Evolutionary conservation across 345 rosid species (phyloP), one percentile per base, ranked within the genome.

Genomic region (Eucalyptus regnans): DNA sequence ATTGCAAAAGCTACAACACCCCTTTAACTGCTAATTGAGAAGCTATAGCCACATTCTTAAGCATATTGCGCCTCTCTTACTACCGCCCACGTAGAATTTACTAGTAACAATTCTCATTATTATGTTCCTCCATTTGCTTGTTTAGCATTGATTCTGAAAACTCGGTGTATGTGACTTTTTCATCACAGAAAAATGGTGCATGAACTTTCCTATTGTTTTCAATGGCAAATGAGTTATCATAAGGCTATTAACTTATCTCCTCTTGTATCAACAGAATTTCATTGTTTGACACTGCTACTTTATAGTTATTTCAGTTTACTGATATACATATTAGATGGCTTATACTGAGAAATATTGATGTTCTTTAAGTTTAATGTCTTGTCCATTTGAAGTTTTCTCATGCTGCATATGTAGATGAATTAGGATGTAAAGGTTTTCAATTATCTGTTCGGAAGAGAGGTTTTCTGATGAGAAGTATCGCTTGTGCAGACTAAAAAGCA

Each of bases 401-500:
- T 76, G 83, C 83, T 76, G 83, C 27, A 11, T 76, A 76, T 76
- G 29, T 41, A 76, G 83, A 76, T 76, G 83, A 20, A 76, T 46
- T 50, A 52, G 64, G 46, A 18, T 86, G 27, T 50, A 9, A 27
- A 86, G 46, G 11, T 23, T 52, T 49, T 86, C 87, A 37, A n/a
- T 86, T 86, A 50, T 89, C 31, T 14, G 54, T 58, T 23, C 16
- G 20, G 54, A 41, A 52, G 52, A 62, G 49, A 91, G 91, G 43
- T 88, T 86, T 50, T 91, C 89, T 94, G 88, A 90, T 89, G 86
- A 89, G 88, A 89, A 23, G 87, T 91, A 90, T 90, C 52, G 85
- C 66, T 71, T 91, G 64, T 93, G 91, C 90, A 98, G 99, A 95
- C 98, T 18, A 97, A 92, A 92, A 96, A 95, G 87, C 96, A 96